A percentile compares a stretch with the other conserved stretches of the same genome.
phyloP scores from a whole-genome alignment of 805 yeast genomes.

The Starmerella vaccinii region DNA sequence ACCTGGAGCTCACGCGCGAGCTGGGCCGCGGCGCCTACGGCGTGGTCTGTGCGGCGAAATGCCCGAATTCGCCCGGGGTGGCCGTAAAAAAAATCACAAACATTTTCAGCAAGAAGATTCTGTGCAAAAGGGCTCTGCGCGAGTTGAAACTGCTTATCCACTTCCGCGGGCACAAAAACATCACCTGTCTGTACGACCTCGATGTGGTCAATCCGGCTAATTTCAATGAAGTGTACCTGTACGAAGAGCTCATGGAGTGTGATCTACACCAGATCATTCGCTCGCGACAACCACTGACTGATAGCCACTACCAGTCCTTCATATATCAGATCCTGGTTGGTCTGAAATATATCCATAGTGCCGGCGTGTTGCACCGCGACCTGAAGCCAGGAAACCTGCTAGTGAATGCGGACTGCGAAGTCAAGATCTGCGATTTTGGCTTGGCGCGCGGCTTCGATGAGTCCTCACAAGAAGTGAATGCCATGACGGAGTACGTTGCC shows the following conservation, averaged over 20 bases:
- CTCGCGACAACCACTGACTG: slow-evolving; percentile 76
- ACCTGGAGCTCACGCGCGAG: slow-evolving; percentile 83
- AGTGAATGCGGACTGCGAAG: slow-evolving; percentile 83
- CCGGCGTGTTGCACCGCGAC: slow-evolving; percentile 90
- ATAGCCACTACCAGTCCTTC: slow-evolving; percentile 90
- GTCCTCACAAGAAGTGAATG: slow-evolving; percentile 33
- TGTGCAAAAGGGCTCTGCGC: slow-evolving; percentile 83
- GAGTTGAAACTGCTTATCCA: slow-evolving; percentile 84
- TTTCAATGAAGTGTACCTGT: slow-evolving; percentile 84
- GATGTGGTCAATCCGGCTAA: slow-evolving; percentile 73
- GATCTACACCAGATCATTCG: slow-evolving; percentile 96
- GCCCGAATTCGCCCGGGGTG: slow-evolving; percentile 65
- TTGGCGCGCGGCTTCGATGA: slow-evolving; percentile 56
- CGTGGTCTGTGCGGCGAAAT: slow-evolving; percentile 77
- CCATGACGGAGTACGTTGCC: slow-evolving; percentile 95
- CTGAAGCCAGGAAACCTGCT: slow-evolving; percentile 81
- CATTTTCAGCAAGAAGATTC: slow-evolving; percentile 78
- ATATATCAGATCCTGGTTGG: slow-evolving; percentile 86
- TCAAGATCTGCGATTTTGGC: slow-evolving; percentile 91
- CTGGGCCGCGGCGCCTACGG: slow-evolving; percentile 98
- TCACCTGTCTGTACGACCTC: slow-evolving; percentile 87
- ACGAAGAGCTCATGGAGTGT: slow-evolving; percentile 97
- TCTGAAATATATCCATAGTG: slow-evolving; percentile 79
- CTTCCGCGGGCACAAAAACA: slow-evolving; percentile 92
- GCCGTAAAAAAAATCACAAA: slow-evolving; percentile 96